Conservation (phyloP, 306 rosid genomes). For the Vigna reflexopilosa region DNA sequence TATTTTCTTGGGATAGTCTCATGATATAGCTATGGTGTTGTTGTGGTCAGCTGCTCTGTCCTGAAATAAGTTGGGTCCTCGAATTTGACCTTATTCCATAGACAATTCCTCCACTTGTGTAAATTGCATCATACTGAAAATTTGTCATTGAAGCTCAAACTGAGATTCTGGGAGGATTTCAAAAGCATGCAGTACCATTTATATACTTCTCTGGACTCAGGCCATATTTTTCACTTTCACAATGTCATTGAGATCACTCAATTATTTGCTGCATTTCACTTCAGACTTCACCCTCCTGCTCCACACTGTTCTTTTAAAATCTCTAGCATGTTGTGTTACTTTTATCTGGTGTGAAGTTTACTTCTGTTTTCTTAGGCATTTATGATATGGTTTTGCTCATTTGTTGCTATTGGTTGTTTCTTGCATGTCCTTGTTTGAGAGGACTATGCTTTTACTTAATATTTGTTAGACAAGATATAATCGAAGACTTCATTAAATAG, state of each 20-base stretch:
- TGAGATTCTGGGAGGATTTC: neutral
- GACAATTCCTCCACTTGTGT: neutral
- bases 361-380: neutral
- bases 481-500: constrained; percentile 16
- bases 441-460: constrained; percentile 33
- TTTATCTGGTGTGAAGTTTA: constrained; percentile 6
- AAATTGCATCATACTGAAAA: neutral
- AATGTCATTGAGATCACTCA: neutral
- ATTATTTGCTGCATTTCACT: constrained; percentile 10
- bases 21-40: neutral
- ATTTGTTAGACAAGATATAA: constrained; percentile 1
- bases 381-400: constrained; percentile 29
- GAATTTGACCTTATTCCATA: neutral
- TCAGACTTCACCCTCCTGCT: neutral
- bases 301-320: neutral
- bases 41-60: neutral
- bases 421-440: constrained; percentile 1
- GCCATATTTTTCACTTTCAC: constrained; percentile 1
- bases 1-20: neutral
- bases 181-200: neutral
- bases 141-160: neutral
- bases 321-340: neutral
- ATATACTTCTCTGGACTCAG: neutral
- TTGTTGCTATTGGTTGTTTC: constrained; percentile 34
- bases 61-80: neutral